Percentiles rank a stretch among this genome's conserved stretches.
Evolutionary conservation across 2,329 filamentous ascomycete species (phyloP).

Genomic region (Penicillium frequentans): DNA sequence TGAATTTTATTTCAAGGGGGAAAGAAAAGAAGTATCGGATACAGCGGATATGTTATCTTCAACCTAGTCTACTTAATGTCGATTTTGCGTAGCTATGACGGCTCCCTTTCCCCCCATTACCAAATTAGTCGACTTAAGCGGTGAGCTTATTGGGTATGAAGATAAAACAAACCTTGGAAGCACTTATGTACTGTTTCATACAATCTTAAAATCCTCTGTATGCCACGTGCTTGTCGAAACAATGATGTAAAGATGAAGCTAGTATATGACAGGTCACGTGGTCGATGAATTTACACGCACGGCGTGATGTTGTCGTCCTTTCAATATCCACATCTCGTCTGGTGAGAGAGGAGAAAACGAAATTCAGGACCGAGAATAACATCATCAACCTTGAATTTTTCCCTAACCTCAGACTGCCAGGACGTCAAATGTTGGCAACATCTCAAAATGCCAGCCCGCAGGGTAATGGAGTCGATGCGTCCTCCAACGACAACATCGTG

Average conservation of each 20-base stretch:
- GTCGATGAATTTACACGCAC: not conserved
- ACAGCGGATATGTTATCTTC: not conserved
- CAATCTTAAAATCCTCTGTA: not conserved
- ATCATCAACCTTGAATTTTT: not conserved
- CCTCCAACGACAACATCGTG: slow-evolving; percentile 65
- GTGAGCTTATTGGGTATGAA: too few species aligned
- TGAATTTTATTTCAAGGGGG: not conserved
- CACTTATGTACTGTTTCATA: not conserved
- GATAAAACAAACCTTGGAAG: too few species aligned
- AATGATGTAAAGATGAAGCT: not conserved
- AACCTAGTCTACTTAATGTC: not conserved
- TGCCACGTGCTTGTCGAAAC: not conserved
- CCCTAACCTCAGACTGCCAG: not conserved
- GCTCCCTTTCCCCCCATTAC: not conserved
- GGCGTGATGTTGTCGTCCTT: not conserved
- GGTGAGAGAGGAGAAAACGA: not conserved
- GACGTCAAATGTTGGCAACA: slow-evolving; percentile 29
- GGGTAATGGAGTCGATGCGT: not conserved
- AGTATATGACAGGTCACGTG: not conserved
- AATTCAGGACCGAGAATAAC: not conserved
- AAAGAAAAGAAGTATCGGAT: not conserved
- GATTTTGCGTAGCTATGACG: not conserved
- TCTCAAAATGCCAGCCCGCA: not conserved
- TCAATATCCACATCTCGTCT: not conserved
- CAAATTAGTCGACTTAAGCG: too few species aligned